Evolutionary conservation across 371 early-diverging fungal species (phyloP).

Genomic region (Nematocida displodere): DNA sequence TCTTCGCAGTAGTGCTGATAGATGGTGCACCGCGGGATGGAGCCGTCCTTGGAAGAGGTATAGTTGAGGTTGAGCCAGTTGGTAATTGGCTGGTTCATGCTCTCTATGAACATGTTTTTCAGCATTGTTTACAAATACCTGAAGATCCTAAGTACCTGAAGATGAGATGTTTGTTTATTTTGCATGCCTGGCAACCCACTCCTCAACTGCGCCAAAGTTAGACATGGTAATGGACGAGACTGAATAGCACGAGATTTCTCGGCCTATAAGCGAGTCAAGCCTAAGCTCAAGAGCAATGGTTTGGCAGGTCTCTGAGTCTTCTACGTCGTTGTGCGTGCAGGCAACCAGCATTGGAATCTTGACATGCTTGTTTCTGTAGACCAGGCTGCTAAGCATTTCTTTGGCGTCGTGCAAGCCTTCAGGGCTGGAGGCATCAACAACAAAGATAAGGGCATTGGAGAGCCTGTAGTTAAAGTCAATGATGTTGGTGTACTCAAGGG

Average conservation of each 20-base stretch:
- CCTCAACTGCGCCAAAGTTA: conserved; percentile 86
- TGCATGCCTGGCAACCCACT: conserved; percentile 84
- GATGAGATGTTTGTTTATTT: conserved; percentile 42
- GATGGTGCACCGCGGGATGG: conserved; percentile 68
- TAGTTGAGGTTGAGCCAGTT: conserved; percentile 67
- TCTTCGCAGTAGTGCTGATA: conserved; percentile 68
- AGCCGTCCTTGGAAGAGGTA: conserved; percentile 66
- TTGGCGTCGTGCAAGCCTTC: conserved; percentile 30
- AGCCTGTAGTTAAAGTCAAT: conserved; percentile 55
- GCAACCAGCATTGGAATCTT: conserved; percentile 70
- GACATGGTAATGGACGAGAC: conserved; percentile 91
- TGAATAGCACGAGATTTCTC: conserved; percentile 93
- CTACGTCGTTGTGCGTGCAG: conserved; percentile 95
- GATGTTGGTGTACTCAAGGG: conserved; percentile 9
- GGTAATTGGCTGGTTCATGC: conserved; percentile 55
- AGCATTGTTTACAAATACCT: conserved; percentile 50
- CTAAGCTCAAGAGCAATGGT: conserved; percentile 79
- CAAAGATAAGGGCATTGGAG: conserved; percentile 57
- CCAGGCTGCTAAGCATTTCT: conserved; percentile 44
- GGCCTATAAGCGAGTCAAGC: conserved; percentile 73
- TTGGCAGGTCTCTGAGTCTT: conserved; percentile 77
- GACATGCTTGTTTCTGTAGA: conserved; percentile 55
- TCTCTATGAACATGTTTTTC: conserved; percentile 48
- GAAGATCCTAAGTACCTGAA: background rate
- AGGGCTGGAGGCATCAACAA: conserved; percentile 29